These are phyloP conservation scores for Phytopythium vexans DNA, from an alignment of 352 stramenopile genomes.

Conservation along the genomic window DNA sequence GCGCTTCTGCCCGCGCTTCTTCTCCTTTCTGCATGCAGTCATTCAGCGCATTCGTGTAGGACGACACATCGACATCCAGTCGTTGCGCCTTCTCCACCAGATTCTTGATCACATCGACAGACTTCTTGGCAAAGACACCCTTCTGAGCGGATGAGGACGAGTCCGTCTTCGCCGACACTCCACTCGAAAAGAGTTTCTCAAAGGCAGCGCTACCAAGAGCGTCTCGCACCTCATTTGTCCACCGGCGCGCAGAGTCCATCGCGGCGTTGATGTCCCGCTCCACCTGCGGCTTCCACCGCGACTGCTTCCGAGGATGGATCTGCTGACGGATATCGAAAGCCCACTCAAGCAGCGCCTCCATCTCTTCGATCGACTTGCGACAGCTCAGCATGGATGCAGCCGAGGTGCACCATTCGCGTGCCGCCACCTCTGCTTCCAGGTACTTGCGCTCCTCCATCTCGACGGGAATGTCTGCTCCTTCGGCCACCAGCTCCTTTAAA, in stretches of 20 bases:
- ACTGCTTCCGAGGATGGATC: constrained; percentile 74
- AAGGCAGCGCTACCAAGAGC: constrained; percentile 53
- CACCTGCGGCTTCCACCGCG: constrained; percentile 79
- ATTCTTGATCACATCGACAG: constrained; percentile 33
- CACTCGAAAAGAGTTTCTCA: constrained; percentile 55
- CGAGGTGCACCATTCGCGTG: constrained; percentile 70
- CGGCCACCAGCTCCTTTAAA: constrained; percentile 76
- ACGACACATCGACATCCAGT: constrained; percentile 60
- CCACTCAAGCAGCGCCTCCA: constrained; percentile 55
- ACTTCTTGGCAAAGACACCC: constrained; percentile 43
- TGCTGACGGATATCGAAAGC: constrained; percentile 69
- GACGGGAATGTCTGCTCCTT: constrained; percentile 83
- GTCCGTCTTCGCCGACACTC: constrained; percentile 20
- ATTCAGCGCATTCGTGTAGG: constrained; percentile 55
- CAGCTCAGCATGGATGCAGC: constrained; percentile 50
- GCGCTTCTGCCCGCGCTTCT: constrained; percentile 44
- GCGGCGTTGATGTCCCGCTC: constrained; percentile 74
- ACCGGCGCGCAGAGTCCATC: constrained; percentile 65
- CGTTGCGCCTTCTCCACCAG: constrained; percentile 61
- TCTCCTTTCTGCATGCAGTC: constrained; percentile 51
- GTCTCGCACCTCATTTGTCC: constrained; percentile 76
- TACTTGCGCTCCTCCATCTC: constrained; percentile 86
- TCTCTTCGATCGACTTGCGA: constrained; percentile 58
- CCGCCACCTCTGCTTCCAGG: constrained; percentile 72
- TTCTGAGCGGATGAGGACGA: constrained; percentile 11